phyloP scores from a whole-genome alignment of 2,329 filamentous ascomycete species.

The Neonectria faginata region DNA sequence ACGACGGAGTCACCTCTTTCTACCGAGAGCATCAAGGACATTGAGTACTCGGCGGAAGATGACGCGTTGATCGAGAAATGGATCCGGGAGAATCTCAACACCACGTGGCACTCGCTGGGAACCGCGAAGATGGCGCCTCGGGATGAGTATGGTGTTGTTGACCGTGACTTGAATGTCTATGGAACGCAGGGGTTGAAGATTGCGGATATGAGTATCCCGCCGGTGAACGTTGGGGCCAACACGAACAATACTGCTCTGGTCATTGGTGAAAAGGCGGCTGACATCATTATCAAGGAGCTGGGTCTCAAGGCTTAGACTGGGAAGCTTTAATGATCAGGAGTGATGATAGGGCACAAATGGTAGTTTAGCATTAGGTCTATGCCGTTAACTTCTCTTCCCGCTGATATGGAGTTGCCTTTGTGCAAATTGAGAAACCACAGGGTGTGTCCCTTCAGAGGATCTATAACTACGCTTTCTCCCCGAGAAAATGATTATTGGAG shows the following conservation, averaged over 20 bases:
- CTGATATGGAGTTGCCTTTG: too few species aligned
- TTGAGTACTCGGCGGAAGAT: slow-evolving; percentile 64
- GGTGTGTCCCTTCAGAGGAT: neutral
- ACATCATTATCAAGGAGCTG: slow-evolving; percentile 55
- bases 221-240: slow-evolving; percentile 59
- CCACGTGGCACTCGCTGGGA: slow-evolving; percentile 60
- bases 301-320: slow-evolving; percentile 24
- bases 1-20: slow-evolving; percentile 57
- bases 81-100: slow-evolving; percentile 54
- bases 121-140: slow-evolving; percentile 60
- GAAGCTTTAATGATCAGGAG: neutral
- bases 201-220: slow-evolving; percentile 53
- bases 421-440: too few species aligned
- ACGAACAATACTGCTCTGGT: slow-evolving; percentile 62
- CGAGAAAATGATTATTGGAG: too few species aligned
- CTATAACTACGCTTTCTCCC: too few species aligned
- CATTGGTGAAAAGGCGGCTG: slow-evolving; percentile 61
- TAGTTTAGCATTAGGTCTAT: too few species aligned
- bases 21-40: slow-evolving; percentile 48
- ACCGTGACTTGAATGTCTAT: slow-evolving; percentile 55
- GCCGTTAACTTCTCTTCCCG: too few species aligned
- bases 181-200: slow-evolving; percentile 57
- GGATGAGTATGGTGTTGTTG: slow-evolving; percentile 54
- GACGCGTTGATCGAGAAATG: slow-evolving; percentile 61
- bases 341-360: too few species aligned